phyloP scores from a whole-genome alignment of 169 alveolate genomes.

The Cytauxzoon felis region DNA sequence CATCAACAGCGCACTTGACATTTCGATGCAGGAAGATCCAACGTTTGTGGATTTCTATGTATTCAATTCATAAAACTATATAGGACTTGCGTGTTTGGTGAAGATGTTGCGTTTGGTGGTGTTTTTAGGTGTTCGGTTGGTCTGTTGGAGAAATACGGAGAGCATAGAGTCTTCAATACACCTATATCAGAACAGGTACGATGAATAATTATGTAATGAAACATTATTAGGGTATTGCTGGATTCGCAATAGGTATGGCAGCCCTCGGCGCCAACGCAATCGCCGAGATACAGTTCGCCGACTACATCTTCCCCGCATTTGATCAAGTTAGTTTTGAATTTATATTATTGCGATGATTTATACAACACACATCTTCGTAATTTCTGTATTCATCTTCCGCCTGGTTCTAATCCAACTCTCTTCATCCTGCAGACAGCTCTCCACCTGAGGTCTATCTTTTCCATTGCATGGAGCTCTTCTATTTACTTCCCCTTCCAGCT shows the following conservation, averaged over 20 bases:
- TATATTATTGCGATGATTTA: not conserved
- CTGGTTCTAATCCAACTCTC: too few relatives aligned
- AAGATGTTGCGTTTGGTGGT: conserved; percentile 98
- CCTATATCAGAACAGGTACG: conserved; percentile 91
- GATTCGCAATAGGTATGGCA: conserved; percentile 95
- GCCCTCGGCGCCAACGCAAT: conserved; percentile 88
- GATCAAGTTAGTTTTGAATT: conserved; percentile 78
- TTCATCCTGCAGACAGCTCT: too few relatives aligned
- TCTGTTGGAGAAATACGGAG: conserved; percentile 88
- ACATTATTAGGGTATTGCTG: conserved; percentile 88
- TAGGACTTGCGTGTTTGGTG: conserved; percentile 89
- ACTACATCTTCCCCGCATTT: conserved; percentile 96
- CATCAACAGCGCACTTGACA: conserved; percentile 89
- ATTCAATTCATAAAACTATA: not conserved
- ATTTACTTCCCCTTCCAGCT: too few relatives aligned
- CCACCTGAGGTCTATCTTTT: too few relatives aligned
- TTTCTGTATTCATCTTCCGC: too few relatives aligned
- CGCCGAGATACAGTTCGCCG: conserved; percentile 97
- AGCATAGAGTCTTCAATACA: conserved; percentile 90
- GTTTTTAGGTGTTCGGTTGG: conserved; percentile 95
- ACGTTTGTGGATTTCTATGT: conserved; percentile 67
- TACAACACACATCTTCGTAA: too few relatives aligned
- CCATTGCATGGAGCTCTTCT: too few relatives aligned
- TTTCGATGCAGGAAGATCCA: conserved; percentile 86
- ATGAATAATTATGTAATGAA: not conserved